Conservation (phyloP, 805 yeast genomes). For the Saturnispora bothae region DNA sequence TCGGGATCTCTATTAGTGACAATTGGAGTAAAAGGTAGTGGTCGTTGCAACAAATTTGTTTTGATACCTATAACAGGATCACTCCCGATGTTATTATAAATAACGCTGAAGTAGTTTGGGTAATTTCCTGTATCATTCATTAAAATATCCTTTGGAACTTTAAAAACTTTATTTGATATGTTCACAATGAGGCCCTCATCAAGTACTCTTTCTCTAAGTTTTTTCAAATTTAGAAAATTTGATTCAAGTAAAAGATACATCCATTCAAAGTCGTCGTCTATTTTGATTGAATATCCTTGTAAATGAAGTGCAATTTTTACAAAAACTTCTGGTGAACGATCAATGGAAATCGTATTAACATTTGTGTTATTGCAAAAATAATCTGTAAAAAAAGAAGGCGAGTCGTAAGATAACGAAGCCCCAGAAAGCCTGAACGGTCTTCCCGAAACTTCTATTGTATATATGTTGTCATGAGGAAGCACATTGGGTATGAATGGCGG, state of each 20-base stretch:
- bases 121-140: constrained; percentile 47
- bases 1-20: constrained; percentile 41
- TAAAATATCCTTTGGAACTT: constrained; percentile 47
- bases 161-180: constrained; percentile 52
- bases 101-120: constrained; percentile 68
- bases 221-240: constrained; percentile 54
- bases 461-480: constrained; percentile 62
- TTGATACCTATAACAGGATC: constrained; percentile 35
- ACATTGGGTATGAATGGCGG: constrained; percentile 44
- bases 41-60: constrained; percentile 43
- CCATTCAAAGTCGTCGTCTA: constrained; percentile 51
- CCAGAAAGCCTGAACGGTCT: constrained; percentile 60
- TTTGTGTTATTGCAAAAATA: constrained; percentile 40
- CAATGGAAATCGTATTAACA: constrained; percentile 42
- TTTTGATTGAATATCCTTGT: constrained; percentile 65
- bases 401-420: constrained; percentile 75
- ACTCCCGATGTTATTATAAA: constrained; percentile 40
- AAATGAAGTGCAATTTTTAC: constrained; percentile 58
- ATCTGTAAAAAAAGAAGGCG: constrained; percentile 79
- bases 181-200: constrained; percentile 47
- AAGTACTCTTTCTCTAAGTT: constrained; percentile 38
- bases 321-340: constrained; percentile 64
- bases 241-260: constrained; percentile 61
- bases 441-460: constrained; percentile 60
- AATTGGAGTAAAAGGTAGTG: constrained; percentile 64